Conservation (phyloP, 352 stramenopile genomes). For the Globisporangium polare region DNA sequence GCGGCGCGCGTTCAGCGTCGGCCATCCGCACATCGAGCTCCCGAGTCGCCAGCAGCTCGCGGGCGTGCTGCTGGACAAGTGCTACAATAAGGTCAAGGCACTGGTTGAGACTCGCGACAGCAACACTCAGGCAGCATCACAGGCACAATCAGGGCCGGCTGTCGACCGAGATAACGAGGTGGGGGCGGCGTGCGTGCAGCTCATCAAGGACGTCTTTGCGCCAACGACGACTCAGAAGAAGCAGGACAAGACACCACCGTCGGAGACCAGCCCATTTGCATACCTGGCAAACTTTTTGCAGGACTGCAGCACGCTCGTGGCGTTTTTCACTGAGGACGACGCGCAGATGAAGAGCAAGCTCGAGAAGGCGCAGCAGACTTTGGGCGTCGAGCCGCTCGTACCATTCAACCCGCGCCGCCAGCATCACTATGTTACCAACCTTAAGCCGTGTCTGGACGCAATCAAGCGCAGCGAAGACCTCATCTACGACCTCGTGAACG, state of each 20-base stretch:
- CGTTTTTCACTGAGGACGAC: conserved; percentile 13
- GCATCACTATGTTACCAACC: background rate
- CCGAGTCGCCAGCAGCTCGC: conserved; percentile 8
- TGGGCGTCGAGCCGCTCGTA: background rate
- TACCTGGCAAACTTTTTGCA: conserved; percentile 13
- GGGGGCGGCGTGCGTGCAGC: conserved; percentile 2
- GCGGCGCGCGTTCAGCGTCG: conserved; percentile 11
- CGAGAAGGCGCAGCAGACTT: background rate
- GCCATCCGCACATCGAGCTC: background rate
- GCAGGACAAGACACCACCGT: background rate
- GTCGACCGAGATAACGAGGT: background rate
- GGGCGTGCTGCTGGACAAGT: conserved; percentile 19
- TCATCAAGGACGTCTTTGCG: conserved; percentile 21
- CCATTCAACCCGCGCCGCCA: background rate
- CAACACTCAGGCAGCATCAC: background rate
- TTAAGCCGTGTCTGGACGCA: conserved; percentile 2
- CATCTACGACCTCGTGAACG: conserved; percentile 8
- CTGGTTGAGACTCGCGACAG: background rate
- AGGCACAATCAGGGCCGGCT: conserved; percentile 9
- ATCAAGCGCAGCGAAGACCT: conserved; percentile 11
- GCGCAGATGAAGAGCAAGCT: background rate
- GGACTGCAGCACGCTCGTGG: conserved; percentile 19
- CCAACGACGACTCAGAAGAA: background rate
- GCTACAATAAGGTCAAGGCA: conserved; percentile 5
- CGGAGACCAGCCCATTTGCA: conserved; percentile 7